Percentiles rank a stretch among this genome's conserved stretches.
These are phyloP conservation scores for Gossypium turneri DNA, from an alignment of 345 rosid genomes.

Conservation along the genomic window DNA sequence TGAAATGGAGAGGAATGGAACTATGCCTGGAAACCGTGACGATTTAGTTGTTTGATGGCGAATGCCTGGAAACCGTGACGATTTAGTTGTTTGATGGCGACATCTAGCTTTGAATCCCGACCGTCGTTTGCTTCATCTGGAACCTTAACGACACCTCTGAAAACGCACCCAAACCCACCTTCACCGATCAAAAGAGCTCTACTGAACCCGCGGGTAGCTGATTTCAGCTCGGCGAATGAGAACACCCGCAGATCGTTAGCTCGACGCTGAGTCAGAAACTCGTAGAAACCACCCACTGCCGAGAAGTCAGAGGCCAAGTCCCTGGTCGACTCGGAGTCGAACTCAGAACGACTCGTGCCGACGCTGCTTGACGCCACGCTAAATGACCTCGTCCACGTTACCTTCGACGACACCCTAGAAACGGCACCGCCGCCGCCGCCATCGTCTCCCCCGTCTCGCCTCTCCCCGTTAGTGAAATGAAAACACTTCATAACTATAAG, in stretches of 20 bases:
- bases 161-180: conserved; percentile 96
- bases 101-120: conserved; percentile 46
- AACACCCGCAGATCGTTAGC: conserved; percentile 75
- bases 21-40: conserved; percentile 96
- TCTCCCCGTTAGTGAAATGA: conserved; percentile 78
- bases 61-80: conserved; percentile 99
- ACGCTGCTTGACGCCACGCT: conserved; percentile 77
- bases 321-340: conserved; percentile 65
- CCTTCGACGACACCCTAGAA: conserved; percentile 52
- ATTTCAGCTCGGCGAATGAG: conserved; percentile 69
- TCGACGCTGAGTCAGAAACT: conserved; percentile 55
- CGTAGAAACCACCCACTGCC: conserved; percentile 43
- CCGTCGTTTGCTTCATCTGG: conserved; percentile 27
- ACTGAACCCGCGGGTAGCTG: conserved; percentile 76
- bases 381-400: conserved; percentile 85
- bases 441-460: conserved; percentile 37
- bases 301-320: conserved; percentile 50
- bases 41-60: conserved; percentile 88
- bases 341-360: conserved; percentile 72
- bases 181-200: conserved; percentile 78
- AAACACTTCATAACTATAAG: conserved; percentile 70
- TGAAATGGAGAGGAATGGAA: not conserved
- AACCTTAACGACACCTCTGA: conserved; percentile 57
- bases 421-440: conserved; percentile 24
- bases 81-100: conserved; percentile 86